Base-by-base conservation (phyloP, 805 yeast genomes). In the Spathaspora boniae region DNA sequence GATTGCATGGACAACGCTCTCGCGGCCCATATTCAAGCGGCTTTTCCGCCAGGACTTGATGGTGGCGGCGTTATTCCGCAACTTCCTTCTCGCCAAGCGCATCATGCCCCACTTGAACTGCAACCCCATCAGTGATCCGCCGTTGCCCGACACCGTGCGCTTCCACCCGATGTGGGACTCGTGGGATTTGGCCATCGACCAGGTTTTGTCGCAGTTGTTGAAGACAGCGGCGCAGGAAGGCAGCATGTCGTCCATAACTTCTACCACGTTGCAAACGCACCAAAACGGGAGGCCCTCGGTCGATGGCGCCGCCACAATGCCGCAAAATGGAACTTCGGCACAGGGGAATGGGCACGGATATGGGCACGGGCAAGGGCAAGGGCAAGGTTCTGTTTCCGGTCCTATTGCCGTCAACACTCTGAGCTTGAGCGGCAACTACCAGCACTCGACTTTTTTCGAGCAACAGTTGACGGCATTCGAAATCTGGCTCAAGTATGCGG, bases 111-210 rank as follows among this genome's bases (percentile, higher is more conserved):
- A 83, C 48, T 80, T 84, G 46, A 88, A 89, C 41, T 89, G 97
- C 55, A 94, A 88, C 53, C 98, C 98, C 1, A 79, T 89, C 2
- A 86, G 96, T 12, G 94, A 87, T 44, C 98, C 98, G 1, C 87
- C 85, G 7, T 64, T 93, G 25, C 98, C 98, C 0, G 93, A 87
- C 36, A 66, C 78, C 9, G 76, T 81, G 5, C 78, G 85, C 31
- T 74, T 76, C 42, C 97, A 93, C 54, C 79, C 94, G 4, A 81
- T 93, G 86, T 93, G 98, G 98, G 93, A 87, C 40, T 82, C 96
- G 0, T 93, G 98, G 98, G 98, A 93, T 53, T 68, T 93, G 43
- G 97, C 98, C 0, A 82, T 93, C 26, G 98, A 93, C 55, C 97
- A 93, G 53, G 94, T 94, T 4, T 65, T 93, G 29, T 77, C 86